phyloP scores from a whole-genome alignment of 2,329 filamentous ascomycete species.

The Macrophomina phaseolina region DNA sequence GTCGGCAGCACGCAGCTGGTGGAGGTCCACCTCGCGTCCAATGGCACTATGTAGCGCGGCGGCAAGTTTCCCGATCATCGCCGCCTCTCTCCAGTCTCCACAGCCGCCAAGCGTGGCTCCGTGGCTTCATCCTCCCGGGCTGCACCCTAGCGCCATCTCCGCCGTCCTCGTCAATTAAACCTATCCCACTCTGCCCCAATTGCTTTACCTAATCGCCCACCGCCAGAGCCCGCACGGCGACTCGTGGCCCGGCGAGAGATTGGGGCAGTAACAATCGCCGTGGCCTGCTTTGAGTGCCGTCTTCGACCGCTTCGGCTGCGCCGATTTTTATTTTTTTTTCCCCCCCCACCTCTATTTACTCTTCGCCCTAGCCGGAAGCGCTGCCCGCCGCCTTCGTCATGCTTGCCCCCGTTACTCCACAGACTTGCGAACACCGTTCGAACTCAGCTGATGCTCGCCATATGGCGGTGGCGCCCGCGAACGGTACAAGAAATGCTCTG shows the following conservation, averaged over 20 bases:
- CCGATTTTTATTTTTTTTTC: not conserved
- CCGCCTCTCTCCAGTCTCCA: not conserved
- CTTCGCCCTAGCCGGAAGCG: not conserved
- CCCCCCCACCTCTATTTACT: not conserved
- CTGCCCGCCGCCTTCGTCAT: not conserved
- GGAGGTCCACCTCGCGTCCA: no score
- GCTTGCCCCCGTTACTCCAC: not conserved
- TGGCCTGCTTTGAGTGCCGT: not conserved
- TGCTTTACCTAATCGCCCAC: slow-evolving; percentile 5
- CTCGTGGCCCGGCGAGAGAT: not conserved
- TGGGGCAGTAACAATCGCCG: not conserved
- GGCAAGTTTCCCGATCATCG: slow-evolving; percentile 23
- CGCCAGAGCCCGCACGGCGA: not conserved
- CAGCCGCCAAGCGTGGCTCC: slow-evolving; percentile 17
- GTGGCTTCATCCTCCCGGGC: not conserved
- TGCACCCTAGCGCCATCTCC: slow-evolving; percentile 1
- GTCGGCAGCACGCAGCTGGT: not conserved
- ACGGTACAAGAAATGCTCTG: not conserved
- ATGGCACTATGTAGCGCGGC: not conserved
- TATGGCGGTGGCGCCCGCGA: slow-evolving; percentile 16
- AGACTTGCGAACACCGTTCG: not conserved
- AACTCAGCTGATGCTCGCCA: slow-evolving; percentile 22
- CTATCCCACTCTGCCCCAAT: slow-evolving; percentile 19
- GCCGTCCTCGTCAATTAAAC: slow-evolving; percentile 18
- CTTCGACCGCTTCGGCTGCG: not conserved